Conservation (phyloP, 371 early-diverging fungal species). For the Mucor velutinosus region DNA sequence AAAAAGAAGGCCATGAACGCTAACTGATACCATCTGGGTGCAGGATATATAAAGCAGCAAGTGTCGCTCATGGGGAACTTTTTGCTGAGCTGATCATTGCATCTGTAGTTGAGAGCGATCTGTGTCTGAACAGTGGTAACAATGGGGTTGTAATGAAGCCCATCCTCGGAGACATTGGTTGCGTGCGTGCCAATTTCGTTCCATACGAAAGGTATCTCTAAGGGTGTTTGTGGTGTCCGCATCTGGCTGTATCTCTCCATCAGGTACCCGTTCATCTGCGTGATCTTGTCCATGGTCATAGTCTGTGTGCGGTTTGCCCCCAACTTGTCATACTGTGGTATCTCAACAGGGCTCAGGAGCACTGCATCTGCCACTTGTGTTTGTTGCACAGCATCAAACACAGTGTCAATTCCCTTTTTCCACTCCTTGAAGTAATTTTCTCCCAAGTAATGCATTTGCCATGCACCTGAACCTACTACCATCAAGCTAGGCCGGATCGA, state of each 20-base stretch:
- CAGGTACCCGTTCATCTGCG: constrained; percentile 60
- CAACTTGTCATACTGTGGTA: constrained; percentile 39
- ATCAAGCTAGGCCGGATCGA: constrained; percentile 47
- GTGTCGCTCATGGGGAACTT: constrained; percentile 52
- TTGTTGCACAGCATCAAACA: constrained; percentile 28
- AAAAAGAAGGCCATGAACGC: constrained; percentile 49
- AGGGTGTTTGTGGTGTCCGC: constrained; percentile 8
- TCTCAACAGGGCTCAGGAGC: constrained; percentile 44
- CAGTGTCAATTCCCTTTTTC: constrained; percentile 45
- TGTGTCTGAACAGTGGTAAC: constrained; percentile 54
- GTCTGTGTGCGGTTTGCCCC: constrained; percentile 39
- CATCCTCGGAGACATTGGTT: constrained; percentile 55
- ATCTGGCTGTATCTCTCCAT: constrained; percentile 15
- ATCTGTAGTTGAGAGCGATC: constrained; percentile 64
- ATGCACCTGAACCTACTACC: constrained; percentile 60
- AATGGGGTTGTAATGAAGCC: constrained; percentile 57
- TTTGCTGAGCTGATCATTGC: constrained; percentile 57
- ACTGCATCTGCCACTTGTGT: constrained; percentile 38
- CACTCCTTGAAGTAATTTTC: constrained; percentile 45
- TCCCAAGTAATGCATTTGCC: constrained; percentile 55
- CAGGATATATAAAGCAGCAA: constrained; percentile 68
- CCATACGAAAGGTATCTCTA: constrained; percentile 61
- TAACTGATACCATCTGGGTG: constrained; percentile 52
- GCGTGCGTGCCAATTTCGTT: constrained; percentile 43
- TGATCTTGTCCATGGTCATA: constrained; percentile 50